Evolutionary conservation across 352 stramenopile genomes (phyloP), one percentile per base, ranked within the genome.

Genomic region (Globisporangium megalacanthum): DNA sequence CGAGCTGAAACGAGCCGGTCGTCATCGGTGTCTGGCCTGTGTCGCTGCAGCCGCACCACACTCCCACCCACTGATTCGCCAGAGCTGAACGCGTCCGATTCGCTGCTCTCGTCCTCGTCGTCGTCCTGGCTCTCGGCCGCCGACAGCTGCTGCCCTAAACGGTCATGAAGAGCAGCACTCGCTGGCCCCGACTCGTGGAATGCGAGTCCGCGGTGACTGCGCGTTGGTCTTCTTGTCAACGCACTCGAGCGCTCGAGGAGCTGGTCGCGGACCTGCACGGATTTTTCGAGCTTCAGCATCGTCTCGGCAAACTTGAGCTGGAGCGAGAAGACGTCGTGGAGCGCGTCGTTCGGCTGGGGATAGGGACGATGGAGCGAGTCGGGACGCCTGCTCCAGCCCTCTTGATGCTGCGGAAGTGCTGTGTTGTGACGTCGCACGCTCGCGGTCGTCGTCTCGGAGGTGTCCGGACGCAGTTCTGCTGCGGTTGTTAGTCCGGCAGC

Each of bases 251-350:
- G 51, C 29, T 37, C 33, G 25, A 89, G 63, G 20, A 89, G 53
- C 14, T 80, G 64, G 15, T 89, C 77, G 14, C 79, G 71, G 13
- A 72, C 54, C 51, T 87, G 79, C 19, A 89, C 75, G 0, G 75
- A 86, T 58, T 87, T 77, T 25, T 89, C 79, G 14, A 89, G 62
- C 51, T 83, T 79, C 0, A 76, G 63, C 77, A 89, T 88, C 44
- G 77, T 89, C 68, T 89, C 79, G 0, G 79, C 79, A 31, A 89
- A 89, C 46, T 85, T 77, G 13, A 86, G 51, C 54, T 89, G 77
- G 42, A 89, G 65, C 8, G 65, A 72, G 42, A 88, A 85, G 14
- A 89, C 77, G 44, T 89, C 77, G 42, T 72, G 80, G 20, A 89
- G 57, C 10, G 74, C 62, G 20, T 83, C 75, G 9, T 69, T 49